Evolutionary conservation across 106 monocot species (phyloP), one percentile per base, ranked within the genome.

Genomic region (Acanthochlamys bracteata): DNA sequence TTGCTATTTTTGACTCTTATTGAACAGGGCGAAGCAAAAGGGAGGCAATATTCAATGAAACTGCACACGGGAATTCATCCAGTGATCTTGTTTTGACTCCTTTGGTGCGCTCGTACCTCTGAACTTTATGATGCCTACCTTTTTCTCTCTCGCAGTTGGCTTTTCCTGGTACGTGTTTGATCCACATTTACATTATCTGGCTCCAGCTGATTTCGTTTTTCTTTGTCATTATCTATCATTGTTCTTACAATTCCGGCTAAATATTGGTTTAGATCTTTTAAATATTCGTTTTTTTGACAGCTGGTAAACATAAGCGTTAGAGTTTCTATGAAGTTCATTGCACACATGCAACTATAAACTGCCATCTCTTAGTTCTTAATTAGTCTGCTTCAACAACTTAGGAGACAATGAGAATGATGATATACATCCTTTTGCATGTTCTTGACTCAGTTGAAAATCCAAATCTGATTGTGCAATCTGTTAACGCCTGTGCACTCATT

Each of bases 151-250:
- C 22, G 21, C 55, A 55, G 45, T 46, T 10, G 4, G 22, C 10
- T 22, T 55, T 55, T 55, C 10, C 20, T 55, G 15, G 20, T 19
- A 20, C 55, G 9, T 55, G 55, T 20, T 55, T 4, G 20, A 20
- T 55, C 20, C 55, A 55, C 55, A 15, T 55, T 55, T 20, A 55
- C 55, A 15, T 55, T 55, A 20, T 55, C 55, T 55, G 55, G 55
- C 55, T 55, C 55, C n/a, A 22, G 55, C 4, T 55, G 55, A 10
- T 22, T 22, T 20, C 9, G 20, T 3, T 55, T 20, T 55, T 55
- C 2, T 0, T 13, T 17, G 10, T 55, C 12, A 2, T 49, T 4
- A 4, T 49, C 3, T 14, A 49, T 12, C 15, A 14, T 10, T 49
- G 12, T 2, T 49, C 49, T 14, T 14, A n/a, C n/a, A 49, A 14